Base-by-base conservation (phyloP, 345 rosid species). In the Erodium maritimum region DNA sequence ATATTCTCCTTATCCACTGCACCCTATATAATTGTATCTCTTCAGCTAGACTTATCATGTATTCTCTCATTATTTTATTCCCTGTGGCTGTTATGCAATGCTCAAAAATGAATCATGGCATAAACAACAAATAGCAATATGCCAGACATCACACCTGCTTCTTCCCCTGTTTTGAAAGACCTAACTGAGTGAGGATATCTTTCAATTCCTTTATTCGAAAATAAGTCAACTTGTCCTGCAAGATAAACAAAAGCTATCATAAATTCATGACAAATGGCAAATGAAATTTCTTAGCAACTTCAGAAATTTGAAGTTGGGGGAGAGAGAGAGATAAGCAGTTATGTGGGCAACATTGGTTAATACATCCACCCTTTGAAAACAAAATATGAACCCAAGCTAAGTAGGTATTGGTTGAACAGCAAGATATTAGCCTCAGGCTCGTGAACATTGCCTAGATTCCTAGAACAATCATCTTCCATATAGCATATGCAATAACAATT, bases 151-250 rank as follows among this genome's bases (percentile, higher is more conserved):
- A 50, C 59, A 89, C 99, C 95, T 89, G 97, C 68, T 89, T 93
- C 80, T 83, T 89, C 61, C 99, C 99, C 72, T 93, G 99, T 75
- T 93, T 93, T 58, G 99, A 82, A 61, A 89, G 95, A 59, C 96
- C 90, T 54, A 93, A 71, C 57, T 80, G 85, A 63, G 85, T 77
- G 19, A 93, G 82, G 62, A 87, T 91, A 82, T 89, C 95, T 83
- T 93, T 93, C 37, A 93, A 95, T 81, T 93, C 99, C 71, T 83
- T 93, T 62, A 93, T 85, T 61, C 99, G 88, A 65, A 93, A 93
- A 67, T 77, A 76, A 9, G 83, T 73, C 75, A 93, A 73, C 50
- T 89, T 87, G 10, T 87, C 95, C 99, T 93, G 67, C 65, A 77
- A 58, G 33, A 57, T 51, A 16, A 54, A 24, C 60, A 37, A 34